Percentiles rank a stretch among this genome's conserved stretches.
Evolutionary conservation across 768 basidiomycete genomes (phyloP).

Genomic region (Glaciozyma martinii): DNA sequence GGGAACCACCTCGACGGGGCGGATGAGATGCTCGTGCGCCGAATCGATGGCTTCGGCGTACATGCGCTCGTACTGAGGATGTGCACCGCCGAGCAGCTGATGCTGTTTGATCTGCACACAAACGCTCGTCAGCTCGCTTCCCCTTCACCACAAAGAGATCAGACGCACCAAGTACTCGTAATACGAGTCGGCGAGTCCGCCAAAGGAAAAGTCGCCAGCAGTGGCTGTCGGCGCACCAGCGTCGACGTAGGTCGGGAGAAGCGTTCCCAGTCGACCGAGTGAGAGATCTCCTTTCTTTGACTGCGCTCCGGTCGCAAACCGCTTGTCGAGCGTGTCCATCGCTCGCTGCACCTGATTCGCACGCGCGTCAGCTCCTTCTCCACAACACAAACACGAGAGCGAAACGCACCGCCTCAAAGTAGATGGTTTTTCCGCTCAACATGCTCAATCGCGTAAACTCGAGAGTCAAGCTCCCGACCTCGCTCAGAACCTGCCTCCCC

Average conservation of each 20-base stretch:
- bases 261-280: slow-evolving; percentile 19
- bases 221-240: slow-evolving; percentile 3
- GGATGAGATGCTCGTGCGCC: slow-evolving; percentile 36
- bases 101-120: slow-evolving; percentile 39
- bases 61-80: slow-evolving; percentile 39
- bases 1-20: slow-evolving; percentile 38
- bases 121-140: background rate
- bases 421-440: slow-evolving; percentile 40
- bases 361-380: background rate
- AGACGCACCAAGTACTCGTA: slow-evolving; percentile 31
- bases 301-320: background rate
- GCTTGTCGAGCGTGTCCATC: slow-evolving; percentile 39
- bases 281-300: background rate
- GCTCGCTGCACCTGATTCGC: slow-evolving; percentile 38
- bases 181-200: slow-evolving; percentile 37
- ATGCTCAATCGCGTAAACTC: slow-evolving; percentile 41
- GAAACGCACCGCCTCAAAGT: slow-evolving; percentile 37
- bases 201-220: slow-evolving; percentile 39
- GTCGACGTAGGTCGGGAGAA: slow-evolving; percentile 19
- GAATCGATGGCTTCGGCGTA: slow-evolving; percentile 40
- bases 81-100: slow-evolving; percentile 38
- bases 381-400: background rate
- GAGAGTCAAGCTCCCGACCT: slow-evolving; percentile 42
- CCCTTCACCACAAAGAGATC: background rate
- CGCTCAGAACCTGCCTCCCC: slow-evolving; percentile 36